Evolutionary conservation across 2,329 filamentous ascomycete genomes (phyloP).

Genomic region (Pseudodiploospora longispora): DNA sequence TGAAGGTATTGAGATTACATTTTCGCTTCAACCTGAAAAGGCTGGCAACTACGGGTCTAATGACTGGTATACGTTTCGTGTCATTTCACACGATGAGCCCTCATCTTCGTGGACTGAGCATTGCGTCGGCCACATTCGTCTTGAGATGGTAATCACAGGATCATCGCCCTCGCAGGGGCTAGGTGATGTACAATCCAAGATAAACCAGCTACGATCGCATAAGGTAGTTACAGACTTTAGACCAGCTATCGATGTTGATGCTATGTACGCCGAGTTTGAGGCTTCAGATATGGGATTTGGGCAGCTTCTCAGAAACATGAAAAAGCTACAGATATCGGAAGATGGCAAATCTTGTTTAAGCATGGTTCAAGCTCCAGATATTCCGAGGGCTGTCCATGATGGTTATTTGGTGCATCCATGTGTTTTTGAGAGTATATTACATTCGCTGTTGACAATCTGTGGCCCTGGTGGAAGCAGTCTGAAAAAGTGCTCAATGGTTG

Average conservation of each 20-base stretch:
- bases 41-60: too few relatives aligned
- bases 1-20: too few relatives aligned
- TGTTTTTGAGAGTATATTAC: conserved; percentile 3
- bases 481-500: neutral
- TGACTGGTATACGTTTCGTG: too few relatives aligned
- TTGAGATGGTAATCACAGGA: too few relatives aligned
- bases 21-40: too few relatives aligned
- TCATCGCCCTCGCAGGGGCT: too few relatives aligned
- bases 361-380: conserved; percentile 10
- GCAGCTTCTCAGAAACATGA: too few relatives aligned
- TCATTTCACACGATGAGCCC: too few relatives aligned
- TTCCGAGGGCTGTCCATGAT: conserved; percentile 5
- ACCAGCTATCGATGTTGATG: neutral
- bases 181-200: too few relatives aligned
- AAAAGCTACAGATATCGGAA: neutral
- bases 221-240: neutral
- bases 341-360: neutral
- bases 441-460: neutral
- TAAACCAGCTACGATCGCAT: neutral
- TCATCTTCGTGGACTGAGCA: too few relatives aligned
- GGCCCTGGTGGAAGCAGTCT: conserved; percentile 1
- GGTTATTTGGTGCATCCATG: too few relatives aligned
- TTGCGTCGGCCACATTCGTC: too few relatives aligned
- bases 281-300: neutral
- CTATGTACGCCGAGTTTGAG: neutral